These are phyloP conservation scores for Penicillium sp. DNA, from an alignment of 2,329 filamentous ascomycete species.

Conservation along the genomic window DNA sequence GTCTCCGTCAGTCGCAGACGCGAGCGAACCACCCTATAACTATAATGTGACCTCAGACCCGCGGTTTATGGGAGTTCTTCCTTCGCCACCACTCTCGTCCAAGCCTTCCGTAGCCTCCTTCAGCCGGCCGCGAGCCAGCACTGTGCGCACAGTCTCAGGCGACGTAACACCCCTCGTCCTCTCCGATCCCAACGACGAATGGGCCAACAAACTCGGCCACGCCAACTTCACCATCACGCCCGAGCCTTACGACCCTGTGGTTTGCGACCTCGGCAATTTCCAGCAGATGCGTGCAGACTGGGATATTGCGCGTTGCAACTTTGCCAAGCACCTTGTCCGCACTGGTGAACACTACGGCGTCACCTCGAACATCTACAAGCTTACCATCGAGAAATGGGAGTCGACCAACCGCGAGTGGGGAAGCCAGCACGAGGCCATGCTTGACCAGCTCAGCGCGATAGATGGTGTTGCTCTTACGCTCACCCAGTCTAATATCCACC, in stretches of 20 bases:
- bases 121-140: slow-evolving; percentile 50
- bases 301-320: slow-evolving; percentile 80
- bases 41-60: slow-evolving; percentile 51
- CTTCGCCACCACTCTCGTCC: slow-evolving; percentile 73
- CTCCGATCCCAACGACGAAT: slow-evolving; percentile 70
- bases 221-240: slow-evolving; percentile 90
- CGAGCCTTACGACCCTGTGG: slow-evolving; percentile 71
- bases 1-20: slow-evolving; percentile 74
- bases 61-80: slow-evolving; percentile 48
- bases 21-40: slow-evolving; percentile 44
- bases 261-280: slow-evolving; percentile 60
- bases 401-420: slow-evolving; percentile 76
- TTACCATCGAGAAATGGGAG: slow-evolving; percentile 88
- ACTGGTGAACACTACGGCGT: slow-evolving; percentile 87
- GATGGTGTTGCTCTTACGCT: slow-evolving; percentile 40
- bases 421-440: slow-evolving; percentile 64
- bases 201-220: slow-evolving; percentile 83
- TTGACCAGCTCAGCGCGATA: slow-evolving; percentile 48
- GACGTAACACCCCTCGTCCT: slow-evolving; percentile 60
- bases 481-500: slow-evolving; percentile 41
- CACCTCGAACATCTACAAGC: slow-evolving; percentile 81
- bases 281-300: slow-evolving; percentile 73
- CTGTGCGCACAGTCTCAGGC: slow-evolving; percentile 45
- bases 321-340: slow-evolving; percentile 82
- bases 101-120: slow-evolving; percentile 78